Base-by-base conservation (phyloP, 305 asterid species). In the Withania somnifera region DNA sequence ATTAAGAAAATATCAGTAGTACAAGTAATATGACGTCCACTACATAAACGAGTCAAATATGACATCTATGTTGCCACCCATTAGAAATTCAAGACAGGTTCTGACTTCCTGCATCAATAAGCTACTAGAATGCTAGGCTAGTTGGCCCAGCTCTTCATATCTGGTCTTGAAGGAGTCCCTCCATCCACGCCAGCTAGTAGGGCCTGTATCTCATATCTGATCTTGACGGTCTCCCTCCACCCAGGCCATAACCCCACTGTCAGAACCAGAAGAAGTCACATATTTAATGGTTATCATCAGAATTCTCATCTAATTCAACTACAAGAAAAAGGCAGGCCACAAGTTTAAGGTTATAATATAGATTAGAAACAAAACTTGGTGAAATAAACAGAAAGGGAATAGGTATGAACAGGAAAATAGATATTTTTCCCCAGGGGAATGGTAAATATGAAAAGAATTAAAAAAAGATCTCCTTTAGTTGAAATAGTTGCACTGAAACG, bases 221-320 rank as follows among this genome's bases (percentile, higher is more conserved):
- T 34, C 98, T 95, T 19, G 98, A 85, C 78, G 98, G 92, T 84
- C 99, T 92, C 71, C 97, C 92, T 82, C 95, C 93, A 63, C 97
- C 97, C 77, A 91, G 90, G 60, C 97, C 97, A 67, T 93, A 94
- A 77, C 99, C 97, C 99, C 99, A 96, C 98, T 96, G 94, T 84
- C 89, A 81, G 81, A 45, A 82, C 22, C 22, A 64, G 28, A 34
- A 51, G n/a, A 63, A 34, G 11, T 28, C 28, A 51, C 47, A 75
- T 5, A 28, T 10, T 17, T 51, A 51, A 28, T 50, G 80, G 47
- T 75, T 75, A 28, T 51, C 28, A 28, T 19, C 28, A 15, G 63
- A 28, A 28, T 17, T 75, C 26, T 75, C 42, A 51, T 75, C 50
- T 3, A 50, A 9, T 75, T 17, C 50, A 75, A 51, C 63, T 9